phyloP scores from a whole-genome alignment of 805 yeast species.

The Clavispora carvajalis region DNA sequence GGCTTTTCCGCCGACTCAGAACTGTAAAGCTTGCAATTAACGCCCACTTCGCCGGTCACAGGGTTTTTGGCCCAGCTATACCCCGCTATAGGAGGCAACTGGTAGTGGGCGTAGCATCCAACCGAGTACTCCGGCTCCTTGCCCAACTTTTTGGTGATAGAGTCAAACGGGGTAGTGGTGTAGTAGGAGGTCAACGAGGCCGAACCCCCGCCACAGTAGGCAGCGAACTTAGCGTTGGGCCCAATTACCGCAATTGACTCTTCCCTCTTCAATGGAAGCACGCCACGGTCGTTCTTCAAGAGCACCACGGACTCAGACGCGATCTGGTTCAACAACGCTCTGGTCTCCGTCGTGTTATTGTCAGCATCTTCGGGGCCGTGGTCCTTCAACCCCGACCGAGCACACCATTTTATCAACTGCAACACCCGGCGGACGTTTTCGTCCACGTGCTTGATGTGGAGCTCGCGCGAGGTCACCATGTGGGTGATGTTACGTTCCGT shows the following conservation, averaged over 20 bases:
- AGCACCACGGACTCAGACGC: slow-evolving; percentile 48
- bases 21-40: slow-evolving; percentile 20
- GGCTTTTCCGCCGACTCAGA: slow-evolving; percentile 20
- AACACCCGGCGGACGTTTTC: slow-evolving; percentile 24
- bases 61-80: slow-evolving; percentile 15
- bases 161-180: slow-evolving; percentile 44
- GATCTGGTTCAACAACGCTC: slow-evolving; percentile 15
- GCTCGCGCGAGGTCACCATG: slow-evolving; percentile 22
- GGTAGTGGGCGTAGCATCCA: slow-evolving; percentile 31
- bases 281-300: slow-evolving; percentile 45
- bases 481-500: slow-evolving; percentile 13
- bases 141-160: slow-evolving; percentile 31
- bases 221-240: slow-evolving; percentile 48
- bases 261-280: slow-evolving; percentile 43
- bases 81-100: slow-evolving; percentile 25
- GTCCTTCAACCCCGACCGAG: slow-evolving; percentile 18
- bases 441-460: slow-evolving; percentile 21
- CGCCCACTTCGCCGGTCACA: slow-evolving; percentile 21
- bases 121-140: slow-evolving; percentile 21
- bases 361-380: slow-evolving; percentile 16
- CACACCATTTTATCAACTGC: slow-evolving; percentile 21
- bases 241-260: slow-evolving; percentile 51
- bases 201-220: slow-evolving; percentile 60
- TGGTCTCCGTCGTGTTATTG: slow-evolving; percentile 23
- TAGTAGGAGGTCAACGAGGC: slow-evolving; percentile 48